Percentiles rank a stretch among this genome's conserved stretches.
Evolutionary conservation across 768 basidiomycete genomes (phyloP).

Genomic region (Collybia mongolica): DNA sequence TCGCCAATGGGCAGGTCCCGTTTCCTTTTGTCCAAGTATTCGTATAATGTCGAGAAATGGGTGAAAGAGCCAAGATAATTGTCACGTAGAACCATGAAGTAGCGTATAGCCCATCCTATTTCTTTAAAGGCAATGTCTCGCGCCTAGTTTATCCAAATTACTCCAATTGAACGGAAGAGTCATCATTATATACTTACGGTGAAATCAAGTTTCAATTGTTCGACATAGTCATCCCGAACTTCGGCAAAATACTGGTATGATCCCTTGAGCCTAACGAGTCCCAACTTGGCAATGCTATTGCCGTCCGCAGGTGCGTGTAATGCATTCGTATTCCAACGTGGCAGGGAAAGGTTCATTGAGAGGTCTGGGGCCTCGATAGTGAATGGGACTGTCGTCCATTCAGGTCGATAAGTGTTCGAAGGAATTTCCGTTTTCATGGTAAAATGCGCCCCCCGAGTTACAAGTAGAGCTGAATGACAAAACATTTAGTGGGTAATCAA

Average conservation of each 20-base stretch:
- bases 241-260: conserved; percentile 76
- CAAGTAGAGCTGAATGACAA: conserved; percentile 61
- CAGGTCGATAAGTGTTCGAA: conserved; percentile 71
- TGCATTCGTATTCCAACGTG: conserved; percentile 87
- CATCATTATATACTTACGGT: conserved; percentile 37
- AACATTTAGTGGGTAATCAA: neutral
- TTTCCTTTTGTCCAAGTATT: conserved; percentile 74
- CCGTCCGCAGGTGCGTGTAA: conserved; percentile 63
- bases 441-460: conserved; percentile 57
- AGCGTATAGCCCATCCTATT: conserved; percentile 86
- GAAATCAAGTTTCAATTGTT: conserved; percentile 71
- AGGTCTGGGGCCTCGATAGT: conserved; percentile 57
- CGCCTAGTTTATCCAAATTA: conserved; percentile 32
- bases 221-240: conserved; percentile 67
- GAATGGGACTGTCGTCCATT: conserved; percentile 67
- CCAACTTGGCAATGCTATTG: conserved; percentile 60
- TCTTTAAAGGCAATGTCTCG: conserved; percentile 60
- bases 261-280: conserved; percentile 55
- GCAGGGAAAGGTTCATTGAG: conserved; percentile 61
- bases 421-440: conserved; percentile 55
- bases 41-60: conserved; percentile 84
- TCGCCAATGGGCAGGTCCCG: conserved; percentile 69
- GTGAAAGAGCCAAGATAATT: conserved; percentile 96
- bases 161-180: neutral
- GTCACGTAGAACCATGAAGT: conserved; percentile 85